Evolutionary conservation across 1,284 basidiomycete species (phyloP).

Genomic region (Gymnopus androsaceus): DNA sequence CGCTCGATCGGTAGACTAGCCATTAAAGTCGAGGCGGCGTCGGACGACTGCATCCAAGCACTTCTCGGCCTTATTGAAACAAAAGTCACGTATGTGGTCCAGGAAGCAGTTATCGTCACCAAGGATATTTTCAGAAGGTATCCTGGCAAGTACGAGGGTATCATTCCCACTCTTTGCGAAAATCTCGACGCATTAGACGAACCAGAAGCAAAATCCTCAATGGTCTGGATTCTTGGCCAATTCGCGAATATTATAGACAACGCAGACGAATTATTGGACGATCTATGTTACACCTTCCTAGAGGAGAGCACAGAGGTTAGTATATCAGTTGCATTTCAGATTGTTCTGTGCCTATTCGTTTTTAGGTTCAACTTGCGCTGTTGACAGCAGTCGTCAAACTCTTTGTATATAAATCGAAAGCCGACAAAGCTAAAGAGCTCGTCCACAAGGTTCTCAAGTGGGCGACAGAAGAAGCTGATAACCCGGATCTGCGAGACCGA

Average conservation of each 20-base stretch:
- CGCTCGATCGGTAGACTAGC: conserved; percentile 95
- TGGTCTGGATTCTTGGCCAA: conserved; percentile 99
- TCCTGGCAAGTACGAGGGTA: conserved; percentile 93
- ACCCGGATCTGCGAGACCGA: conserved; percentile 94
- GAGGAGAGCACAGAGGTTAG: conserved; percentile 90
- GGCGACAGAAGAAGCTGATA: conserved; percentile 97
- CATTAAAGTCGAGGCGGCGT: conserved; percentile 92
- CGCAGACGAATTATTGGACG: conserved; percentile 92
- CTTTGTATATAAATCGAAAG: conserved; percentile 89
- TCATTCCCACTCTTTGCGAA: conserved; percentile 91
- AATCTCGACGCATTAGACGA: conserved; percentile 93
- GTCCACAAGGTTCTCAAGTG: conserved; percentile 97
- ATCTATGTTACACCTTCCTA: conserved; percentile 88
- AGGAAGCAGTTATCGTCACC: conserved; percentile 96
- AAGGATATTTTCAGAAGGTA: conserved; percentile 98
- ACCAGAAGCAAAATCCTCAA: conserved; percentile 93
- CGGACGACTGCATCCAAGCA: conserved; percentile 88
- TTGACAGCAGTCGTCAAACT: conserved; percentile 96
- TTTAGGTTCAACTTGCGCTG: conserved; percentile 91
- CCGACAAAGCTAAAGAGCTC: conserved; percentile 85
- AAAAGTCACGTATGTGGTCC: conserved; percentile 95
- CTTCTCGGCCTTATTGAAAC: conserved; percentile 89
- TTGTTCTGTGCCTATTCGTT: not conserved
- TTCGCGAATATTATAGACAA: conserved; percentile 97
- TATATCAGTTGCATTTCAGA: conserved; percentile 11